phyloP scores from a whole-genome alignment of 225 moss, liverwort and hornwort species.

The Bryoerythrophyllum caledonicum region DNA sequence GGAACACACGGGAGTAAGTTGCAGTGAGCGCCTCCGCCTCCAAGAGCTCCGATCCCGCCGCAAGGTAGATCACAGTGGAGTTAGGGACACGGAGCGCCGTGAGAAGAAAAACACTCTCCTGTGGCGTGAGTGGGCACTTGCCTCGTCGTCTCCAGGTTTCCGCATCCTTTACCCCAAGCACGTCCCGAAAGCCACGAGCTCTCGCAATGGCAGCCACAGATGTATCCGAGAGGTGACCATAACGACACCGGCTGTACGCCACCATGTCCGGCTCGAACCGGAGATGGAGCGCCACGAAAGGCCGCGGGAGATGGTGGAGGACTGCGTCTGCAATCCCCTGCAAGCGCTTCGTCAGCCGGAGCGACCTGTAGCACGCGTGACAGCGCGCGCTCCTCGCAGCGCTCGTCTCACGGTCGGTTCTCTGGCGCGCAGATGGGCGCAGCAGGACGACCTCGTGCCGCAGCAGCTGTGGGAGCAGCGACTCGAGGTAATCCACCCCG shows the following conservation, averaged over 20 bases:
- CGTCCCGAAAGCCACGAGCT: slow-evolving; percentile 27
- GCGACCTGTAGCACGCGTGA: slow-evolving; percentile 42
- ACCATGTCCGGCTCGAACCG: slow-evolving; percentile 63
- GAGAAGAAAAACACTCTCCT: slow-evolving; percentile 39
- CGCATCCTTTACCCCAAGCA: slow-evolving; percentile 17
- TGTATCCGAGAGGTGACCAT: slow-evolving; percentile 22
- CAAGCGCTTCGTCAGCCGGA: slow-evolving; percentile 30
- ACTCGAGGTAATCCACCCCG: slow-evolving; percentile 32
- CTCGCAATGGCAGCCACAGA: slow-evolving; percentile 25
- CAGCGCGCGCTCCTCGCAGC: slow-evolving; percentile 39
- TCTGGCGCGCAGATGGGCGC: slow-evolving; percentile 46
- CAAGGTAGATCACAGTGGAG: slow-evolving; percentile 43
- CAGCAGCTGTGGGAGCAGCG: slow-evolving; percentile 37
- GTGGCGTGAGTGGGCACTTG: slow-evolving; percentile 50
- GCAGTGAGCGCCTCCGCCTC: slow-evolving; percentile 29
- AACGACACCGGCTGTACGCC: slow-evolving; percentile 49
- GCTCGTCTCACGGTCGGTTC: slow-evolving; percentile 4
- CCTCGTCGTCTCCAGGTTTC: slow-evolving; percentile 45
- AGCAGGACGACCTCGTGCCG: slow-evolving; percentile 37
- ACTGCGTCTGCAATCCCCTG: slow-evolving; percentile 27
- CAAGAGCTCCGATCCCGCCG: slow-evolving; percentile 43
- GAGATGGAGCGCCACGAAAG: slow-evolving; percentile 46
- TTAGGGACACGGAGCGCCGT: slow-evolving; percentile 35
- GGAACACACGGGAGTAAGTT: slow-evolving; percentile 24
- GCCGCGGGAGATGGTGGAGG: slow-evolving; percentile 26